Base-by-base conservation (phyloP, 176 grass and related monocot species). In the Canna indica region DNA sequence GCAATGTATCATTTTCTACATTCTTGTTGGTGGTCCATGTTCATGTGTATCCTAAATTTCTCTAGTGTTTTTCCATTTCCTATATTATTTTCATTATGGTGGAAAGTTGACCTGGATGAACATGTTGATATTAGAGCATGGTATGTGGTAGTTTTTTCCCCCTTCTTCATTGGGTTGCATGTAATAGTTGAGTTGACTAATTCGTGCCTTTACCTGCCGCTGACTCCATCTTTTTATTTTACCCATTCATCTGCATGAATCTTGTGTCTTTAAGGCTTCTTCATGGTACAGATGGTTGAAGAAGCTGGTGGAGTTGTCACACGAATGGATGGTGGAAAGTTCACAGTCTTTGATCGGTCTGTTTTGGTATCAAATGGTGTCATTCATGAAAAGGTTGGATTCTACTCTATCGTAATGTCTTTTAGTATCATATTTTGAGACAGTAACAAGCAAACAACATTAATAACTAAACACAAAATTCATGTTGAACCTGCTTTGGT, bases 281-380 rank as follows among this genome's bases (percentile, higher is more conserved):
- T 47, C 46, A 41, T 48, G 22, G 32, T 77, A 68, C 75, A 97
- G 93, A 92, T 97, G 79, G 88, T 90, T 67, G 93, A 97, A 89
- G 88, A 92, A 85, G 86, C 93, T 69, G 93, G 93, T 75, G 93
- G 93, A 15, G 77, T 72, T 46, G 93, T 97, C 35, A 75, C 88
- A 67, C 71, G 88, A 78, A 87, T 97, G 86, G 93, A 97, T 81
- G 88, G 93, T 71, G 88, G 84, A 73, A 59, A 83, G 69, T 97
- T 85, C 76, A 97, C 88, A 8, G 88, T 97, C 33, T 97, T 97
- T 67, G 93, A 97, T 81, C 88, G 93, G 34, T 97, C 93, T 42
- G 86, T 97, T 72, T 66, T 97, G 76, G 93, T 92, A 42, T 97
- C 88, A 66, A 97, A 90, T 73, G 88, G 88, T 5, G 15, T 34